phyloP scores from a whole-genome alignment of 768 basidiomycete genomes.

The Russula ochroleuca region DNA sequence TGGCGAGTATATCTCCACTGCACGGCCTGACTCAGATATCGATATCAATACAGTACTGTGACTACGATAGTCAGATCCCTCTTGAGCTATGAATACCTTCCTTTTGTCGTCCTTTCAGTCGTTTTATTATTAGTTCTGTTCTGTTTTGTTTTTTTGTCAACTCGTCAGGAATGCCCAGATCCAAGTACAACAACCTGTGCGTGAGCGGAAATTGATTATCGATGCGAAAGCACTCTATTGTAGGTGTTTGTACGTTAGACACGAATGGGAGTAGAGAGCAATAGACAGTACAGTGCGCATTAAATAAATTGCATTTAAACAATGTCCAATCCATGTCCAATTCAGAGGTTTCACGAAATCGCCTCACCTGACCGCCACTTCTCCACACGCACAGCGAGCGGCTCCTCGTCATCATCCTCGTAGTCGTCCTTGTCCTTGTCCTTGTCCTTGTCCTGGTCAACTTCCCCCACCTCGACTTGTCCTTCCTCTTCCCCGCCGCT shows the following conservation, averaged over 20 bases:
- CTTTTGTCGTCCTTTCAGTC: not conserved
- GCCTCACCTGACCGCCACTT: conserved; percentile 29
- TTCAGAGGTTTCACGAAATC: conserved; percentile 10
- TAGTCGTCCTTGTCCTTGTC: conserved; percentile 32
- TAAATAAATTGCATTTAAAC: no score
- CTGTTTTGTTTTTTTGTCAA: not conserved
- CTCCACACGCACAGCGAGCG: conserved; percentile 30
- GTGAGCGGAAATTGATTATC: not conserved
- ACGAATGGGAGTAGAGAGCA: not conserved
- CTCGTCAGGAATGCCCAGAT: not conserved
- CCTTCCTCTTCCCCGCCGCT: not conserved
- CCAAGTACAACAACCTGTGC: not conserved
- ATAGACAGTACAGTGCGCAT: no score
- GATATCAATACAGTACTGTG: no score
- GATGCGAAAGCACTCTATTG: not conserved
- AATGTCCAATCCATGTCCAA: no score
- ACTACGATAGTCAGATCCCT: no score
- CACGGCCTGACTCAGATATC: not conserved
- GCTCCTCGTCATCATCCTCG: conserved; percentile 42
- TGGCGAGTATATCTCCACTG: conserved; percentile 22
- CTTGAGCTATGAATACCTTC: not conserved
- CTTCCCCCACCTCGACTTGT: conserved; percentile 32
- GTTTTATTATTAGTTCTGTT: not conserved
- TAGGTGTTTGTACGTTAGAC: not conserved
- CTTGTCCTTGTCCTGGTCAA: conserved; percentile 35